Conservation (phyloP, 495 filamentous ascomycete species). For the Xylaria cubensis region DNA sequence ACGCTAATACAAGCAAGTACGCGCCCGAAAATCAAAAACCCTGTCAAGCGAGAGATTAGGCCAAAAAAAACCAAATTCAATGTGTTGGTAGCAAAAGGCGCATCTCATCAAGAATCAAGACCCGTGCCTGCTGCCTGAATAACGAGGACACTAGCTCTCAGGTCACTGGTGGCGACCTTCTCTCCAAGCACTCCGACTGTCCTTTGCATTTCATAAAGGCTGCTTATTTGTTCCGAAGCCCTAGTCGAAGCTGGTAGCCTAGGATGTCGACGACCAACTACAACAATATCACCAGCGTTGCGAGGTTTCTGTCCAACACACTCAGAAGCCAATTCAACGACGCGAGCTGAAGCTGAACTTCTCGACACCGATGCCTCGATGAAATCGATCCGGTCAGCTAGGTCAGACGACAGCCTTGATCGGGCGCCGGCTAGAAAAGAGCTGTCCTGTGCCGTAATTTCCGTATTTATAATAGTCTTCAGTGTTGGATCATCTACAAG, state of each 20-base stretch:
- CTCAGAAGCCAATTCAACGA: conserved; percentile 55
- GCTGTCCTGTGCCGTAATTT: conserved; percentile 58
- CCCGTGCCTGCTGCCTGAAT: conserved; percentile 66
- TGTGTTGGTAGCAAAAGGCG: not conserved
- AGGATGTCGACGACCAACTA: conserved; percentile 68
- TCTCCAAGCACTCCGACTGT: conserved; percentile 75
- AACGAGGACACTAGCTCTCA: conserved; percentile 78
- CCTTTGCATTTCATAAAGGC: conserved; percentile 58
- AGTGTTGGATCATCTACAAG: conserved; percentile 31
- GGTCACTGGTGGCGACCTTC: conserved; percentile 62
- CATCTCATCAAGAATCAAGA: conserved; percentile 25
- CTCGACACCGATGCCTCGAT: conserved; percentile 40
- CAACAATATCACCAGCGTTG: conserved; percentile 80
- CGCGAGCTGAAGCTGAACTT: conserved; percentile 34
- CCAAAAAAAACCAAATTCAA: not conserved
- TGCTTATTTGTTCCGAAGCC: conserved; percentile 38
- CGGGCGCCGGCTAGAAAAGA: conserved; percentile 68
- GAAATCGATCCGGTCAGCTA: conserved; percentile 69
- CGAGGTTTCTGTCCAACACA: conserved; percentile 66
- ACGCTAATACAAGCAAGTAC: not conserved
- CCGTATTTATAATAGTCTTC: conserved; percentile 40
- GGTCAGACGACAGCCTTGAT: conserved; percentile 64
- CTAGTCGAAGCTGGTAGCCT: conserved; percentile 39
- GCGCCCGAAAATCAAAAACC: not conserved
- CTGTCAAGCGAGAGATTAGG: not conserved